Evolutionary conservation across 495 filamentous ascomycete genomes (phyloP).

Genomic region (Lophiostoma macrostomum): DNA sequence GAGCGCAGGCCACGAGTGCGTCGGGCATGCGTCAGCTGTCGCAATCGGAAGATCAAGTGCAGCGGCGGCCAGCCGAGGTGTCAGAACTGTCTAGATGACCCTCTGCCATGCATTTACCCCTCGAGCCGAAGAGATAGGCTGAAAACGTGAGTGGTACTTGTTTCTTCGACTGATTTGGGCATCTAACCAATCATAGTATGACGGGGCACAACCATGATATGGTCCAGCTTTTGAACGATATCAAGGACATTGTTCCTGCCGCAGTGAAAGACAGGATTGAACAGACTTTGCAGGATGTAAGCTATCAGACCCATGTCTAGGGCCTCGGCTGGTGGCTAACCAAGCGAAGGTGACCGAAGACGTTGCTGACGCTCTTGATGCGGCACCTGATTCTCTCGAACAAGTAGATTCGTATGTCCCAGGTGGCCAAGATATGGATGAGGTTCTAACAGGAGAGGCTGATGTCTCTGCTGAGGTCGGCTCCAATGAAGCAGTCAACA

Average conservation of each 20-base stretch:
- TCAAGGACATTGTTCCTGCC: background rate
- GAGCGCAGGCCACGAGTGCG: slow-evolving; percentile 8
- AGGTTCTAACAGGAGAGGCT: slow-evolving; percentile 44
- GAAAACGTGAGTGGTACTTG: slow-evolving; percentile 34
- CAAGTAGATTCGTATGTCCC: background rate
- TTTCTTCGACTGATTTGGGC: background rate
- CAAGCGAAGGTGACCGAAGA: background rate
- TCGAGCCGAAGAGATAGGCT: slow-evolving; percentile 54
- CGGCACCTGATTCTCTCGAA: background rate
- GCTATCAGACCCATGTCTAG: background rate
- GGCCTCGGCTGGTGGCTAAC: background rate
- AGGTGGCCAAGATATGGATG: too few relatives aligned
- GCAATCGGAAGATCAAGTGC: slow-evolving; percentile 55
- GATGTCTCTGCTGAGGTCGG: slow-evolving; percentile 53
- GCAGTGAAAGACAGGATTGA: slow-evolving; percentile 12
- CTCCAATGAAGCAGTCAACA: slow-evolving; percentile 59
- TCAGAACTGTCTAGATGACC: slow-evolving; percentile 53
- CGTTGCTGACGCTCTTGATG: slow-evolving; percentile 7
- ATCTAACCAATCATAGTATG: slow-evolving; percentile 10
- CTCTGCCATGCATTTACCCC: slow-evolving; percentile 53
- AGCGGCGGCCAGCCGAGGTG: slow-evolving; percentile 56
- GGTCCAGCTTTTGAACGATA: slow-evolving; percentile 11
- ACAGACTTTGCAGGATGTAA: slow-evolving; percentile 24
- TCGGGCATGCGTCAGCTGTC: slow-evolving; percentile 38
- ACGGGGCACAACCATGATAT: slow-evolving; percentile 25